Evolutionary conservation across 768 basidiomycete genomes (phyloP).

Genomic region (Boletus reticuloceps): DNA sequence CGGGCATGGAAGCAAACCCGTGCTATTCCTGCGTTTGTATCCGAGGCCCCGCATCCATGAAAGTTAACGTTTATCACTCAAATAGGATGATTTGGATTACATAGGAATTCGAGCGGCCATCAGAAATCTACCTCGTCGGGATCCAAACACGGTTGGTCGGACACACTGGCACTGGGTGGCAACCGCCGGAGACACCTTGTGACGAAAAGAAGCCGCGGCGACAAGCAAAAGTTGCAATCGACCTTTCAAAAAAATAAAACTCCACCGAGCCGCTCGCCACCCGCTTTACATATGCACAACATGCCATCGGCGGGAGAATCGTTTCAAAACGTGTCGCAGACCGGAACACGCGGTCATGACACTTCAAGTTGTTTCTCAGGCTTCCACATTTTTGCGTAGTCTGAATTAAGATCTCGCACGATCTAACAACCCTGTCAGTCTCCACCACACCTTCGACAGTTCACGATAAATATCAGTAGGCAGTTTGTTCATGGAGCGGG

Average conservation of each 20-base stretch:
- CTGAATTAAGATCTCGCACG: slow-evolving; percentile 1
- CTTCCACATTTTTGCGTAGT: neutral
- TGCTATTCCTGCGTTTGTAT: neutral
- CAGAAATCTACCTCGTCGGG: neutral
- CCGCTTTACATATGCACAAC: neutral
- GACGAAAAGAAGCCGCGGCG: slow-evolving; percentile 9
- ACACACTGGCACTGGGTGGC: neutral
- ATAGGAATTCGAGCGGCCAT: neutral
- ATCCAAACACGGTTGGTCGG: neutral
- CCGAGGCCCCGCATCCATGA: neutral
- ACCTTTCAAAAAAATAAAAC: neutral
- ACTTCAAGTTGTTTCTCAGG: slow-evolving; percentile 1
- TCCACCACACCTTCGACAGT: neutral
- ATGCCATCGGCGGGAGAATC: neutral
- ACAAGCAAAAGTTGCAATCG: no score
- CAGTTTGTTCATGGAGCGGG: neutral
- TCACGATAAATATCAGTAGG: neutral
- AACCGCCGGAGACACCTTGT: neutral
- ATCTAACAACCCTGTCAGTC: neutral
- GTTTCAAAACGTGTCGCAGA: slow-evolving; percentile 11
- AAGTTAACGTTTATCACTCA: neutral
- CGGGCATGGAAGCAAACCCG: neutral
- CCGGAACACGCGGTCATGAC: slow-evolving; percentile 3
- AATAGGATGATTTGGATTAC: neutral
- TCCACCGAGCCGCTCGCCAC: neutral